Percentiles rank a stretch among this genome's conserved stretches.
Conservation (phyloP, 2,329 filamentous ascomycete genomes). For the Fusarium agapanthi region DNA sequence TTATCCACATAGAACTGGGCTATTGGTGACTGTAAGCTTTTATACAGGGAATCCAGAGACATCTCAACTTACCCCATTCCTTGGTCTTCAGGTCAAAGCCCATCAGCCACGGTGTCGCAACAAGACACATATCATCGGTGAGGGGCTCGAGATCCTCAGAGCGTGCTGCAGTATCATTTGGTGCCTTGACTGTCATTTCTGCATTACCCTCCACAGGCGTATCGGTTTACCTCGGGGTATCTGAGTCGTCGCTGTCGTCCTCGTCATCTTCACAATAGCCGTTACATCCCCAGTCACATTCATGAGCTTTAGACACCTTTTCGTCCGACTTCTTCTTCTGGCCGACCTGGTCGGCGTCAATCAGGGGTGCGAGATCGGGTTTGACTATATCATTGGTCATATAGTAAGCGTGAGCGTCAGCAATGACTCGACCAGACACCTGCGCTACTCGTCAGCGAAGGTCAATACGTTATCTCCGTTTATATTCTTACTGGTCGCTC, state of each 20-base stretch:
- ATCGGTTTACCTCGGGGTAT: not conserved
- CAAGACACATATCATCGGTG: constrained; percentile 47
- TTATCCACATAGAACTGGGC: not conserved
- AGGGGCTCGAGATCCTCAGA: constrained; percentile 41
- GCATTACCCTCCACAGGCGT: not conserved
- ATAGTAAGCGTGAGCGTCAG: constrained; percentile 51
- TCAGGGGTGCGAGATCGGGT: constrained; percentile 34
- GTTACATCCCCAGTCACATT: not conserved
- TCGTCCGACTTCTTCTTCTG: not conserved
- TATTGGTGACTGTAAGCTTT: not conserved
- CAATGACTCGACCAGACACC: constrained; percentile 44
- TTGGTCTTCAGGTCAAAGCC: constrained; percentile 51
- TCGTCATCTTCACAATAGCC: rapidly evolving
- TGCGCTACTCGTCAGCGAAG: not conserved
- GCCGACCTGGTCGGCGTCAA: not conserved
- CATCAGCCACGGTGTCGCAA: constrained; percentile 50
- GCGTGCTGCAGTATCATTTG: not conserved
- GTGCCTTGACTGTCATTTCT: not conserved
- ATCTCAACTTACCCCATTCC: constrained; percentile 5
- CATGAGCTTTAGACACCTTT: not conserved
- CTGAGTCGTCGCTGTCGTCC: not conserved
- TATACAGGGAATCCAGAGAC: not conserved
- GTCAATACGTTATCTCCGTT: rapidly evolving
- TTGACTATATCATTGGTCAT: constrained; percentile 43
- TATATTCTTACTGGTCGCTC: constrained; percentile 34